Percentiles rank a stretch among this genome's conserved stretches.
Conservation (phyloP, 805 yeast species). For the Candida mattraensis region DNA sequence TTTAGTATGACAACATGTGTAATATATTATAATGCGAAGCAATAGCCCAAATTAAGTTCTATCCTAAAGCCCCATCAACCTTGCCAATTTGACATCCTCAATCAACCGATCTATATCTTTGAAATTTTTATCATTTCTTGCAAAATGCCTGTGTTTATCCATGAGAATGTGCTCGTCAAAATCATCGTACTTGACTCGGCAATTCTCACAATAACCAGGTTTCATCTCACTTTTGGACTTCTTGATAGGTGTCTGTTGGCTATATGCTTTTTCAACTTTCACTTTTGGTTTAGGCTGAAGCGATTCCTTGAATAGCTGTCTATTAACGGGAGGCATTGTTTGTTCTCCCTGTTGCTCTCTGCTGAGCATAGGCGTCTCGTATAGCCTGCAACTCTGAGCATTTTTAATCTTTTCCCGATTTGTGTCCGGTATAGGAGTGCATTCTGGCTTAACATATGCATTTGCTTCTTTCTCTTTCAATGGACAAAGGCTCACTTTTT, state of each 20-base stretch:
- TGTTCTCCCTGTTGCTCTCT: neutral
- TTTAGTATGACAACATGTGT: constrained; percentile 2
- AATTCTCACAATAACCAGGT: constrained; percentile 92
- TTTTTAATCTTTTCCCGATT: no score
- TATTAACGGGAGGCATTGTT: neutral
- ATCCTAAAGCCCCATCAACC: constrained; percentile 25
- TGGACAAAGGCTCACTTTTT: constrained; percentile 2
- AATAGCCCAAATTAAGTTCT: no score
- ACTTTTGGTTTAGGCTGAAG: constrained; percentile 5
- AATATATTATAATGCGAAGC: no score
- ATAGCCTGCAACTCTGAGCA: no score
- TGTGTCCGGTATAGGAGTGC: constrained; percentile 2
- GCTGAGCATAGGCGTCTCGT: constrained; percentile 3
- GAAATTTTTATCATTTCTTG: constrained; percentile 69
- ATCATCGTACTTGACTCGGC: constrained; percentile 78
- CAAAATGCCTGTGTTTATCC: constrained; percentile 75
- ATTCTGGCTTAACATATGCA: neutral
- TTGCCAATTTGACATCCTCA: constrained; percentile 36
- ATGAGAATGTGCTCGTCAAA: constrained; percentile 74
- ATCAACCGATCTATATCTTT: constrained; percentile 75
- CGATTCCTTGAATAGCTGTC: constrained; percentile 5
- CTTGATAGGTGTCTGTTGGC: constrained; percentile 1
- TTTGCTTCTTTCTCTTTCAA: neutral
- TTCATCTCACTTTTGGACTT: constrained; percentile 28
- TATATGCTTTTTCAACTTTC: constrained; percentile 1